Evolutionary conservation across 1,284 basidiomycete species (phyloP).

Genomic region (Pseudozyma hubeiensis): DNA sequence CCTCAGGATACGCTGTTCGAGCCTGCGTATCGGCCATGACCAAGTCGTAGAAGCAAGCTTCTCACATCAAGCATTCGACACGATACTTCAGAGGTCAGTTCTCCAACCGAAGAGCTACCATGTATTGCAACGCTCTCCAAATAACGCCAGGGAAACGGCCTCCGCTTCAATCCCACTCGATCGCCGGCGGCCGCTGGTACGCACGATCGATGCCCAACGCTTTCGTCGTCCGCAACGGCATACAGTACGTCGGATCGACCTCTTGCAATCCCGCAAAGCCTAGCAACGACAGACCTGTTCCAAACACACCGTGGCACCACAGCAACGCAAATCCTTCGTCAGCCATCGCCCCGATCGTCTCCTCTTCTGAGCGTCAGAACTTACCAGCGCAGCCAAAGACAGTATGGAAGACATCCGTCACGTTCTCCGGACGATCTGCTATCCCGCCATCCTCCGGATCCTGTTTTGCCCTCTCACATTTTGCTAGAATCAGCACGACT

Average conservation of each 20-base stretch:
- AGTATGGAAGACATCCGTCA: constrained; percentile 96
- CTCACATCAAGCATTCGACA: too few relatives aligned
- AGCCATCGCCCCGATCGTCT: background rate
- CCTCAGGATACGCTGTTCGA: constrained; percentile 51
- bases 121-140: too few relatives aligned
- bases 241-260: constrained; percentile 94
- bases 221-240: constrained; percentile 81
- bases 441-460: constrained; percentile 92
- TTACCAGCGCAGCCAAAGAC: constrained; percentile 89
- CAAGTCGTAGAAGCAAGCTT: too few relatives aligned
- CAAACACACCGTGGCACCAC: background rate
- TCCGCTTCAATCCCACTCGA: constrained; percentile 16
- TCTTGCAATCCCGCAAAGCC: constrained; percentile 86
- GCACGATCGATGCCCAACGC: constrained; percentile 53
- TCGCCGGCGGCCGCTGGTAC: constrained; percentile 36
- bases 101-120: too few relatives aligned
- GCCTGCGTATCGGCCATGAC: constrained; percentile 32
- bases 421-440: constrained; percentile 90
- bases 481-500: background rate
- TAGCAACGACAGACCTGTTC: constrained; percentile 83
- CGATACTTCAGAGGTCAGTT: too few relatives aligned
- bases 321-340: background rate
- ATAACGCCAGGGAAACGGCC: too few relatives aligned
- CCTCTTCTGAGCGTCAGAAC: constrained; percentile 45
- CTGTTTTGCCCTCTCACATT: constrained; percentile 69